phyloP scores from a whole-genome alignment of 2,329 filamentous ascomycete genomes.

The Lasiodiplodia citricola region DNA sequence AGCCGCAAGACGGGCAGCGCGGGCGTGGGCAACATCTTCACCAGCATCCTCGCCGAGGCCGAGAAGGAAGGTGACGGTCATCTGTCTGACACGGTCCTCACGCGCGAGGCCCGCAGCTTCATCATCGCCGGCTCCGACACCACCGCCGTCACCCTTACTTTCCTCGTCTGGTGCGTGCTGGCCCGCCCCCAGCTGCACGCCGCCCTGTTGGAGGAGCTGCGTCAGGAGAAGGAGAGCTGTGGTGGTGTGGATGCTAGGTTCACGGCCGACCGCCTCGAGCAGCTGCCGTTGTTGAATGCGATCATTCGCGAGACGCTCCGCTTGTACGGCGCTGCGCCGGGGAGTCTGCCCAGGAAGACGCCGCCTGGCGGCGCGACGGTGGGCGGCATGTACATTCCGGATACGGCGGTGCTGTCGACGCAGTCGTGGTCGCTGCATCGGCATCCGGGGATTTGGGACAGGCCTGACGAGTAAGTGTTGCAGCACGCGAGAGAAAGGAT shows the following conservation, averaged over 20 bases:
- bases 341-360: slow-evolving; percentile 41
- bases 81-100: slow-evolving; percentile 38
- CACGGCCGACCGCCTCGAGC: slow-evolving; percentile 35
- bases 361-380: slow-evolving; percentile 42
- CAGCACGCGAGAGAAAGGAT: background rate
- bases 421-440: slow-evolving; percentile 48
- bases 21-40: slow-evolving; percentile 40
- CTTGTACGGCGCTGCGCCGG: slow-evolving; percentile 44
- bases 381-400: slow-evolving; percentile 43
- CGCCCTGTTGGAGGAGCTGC: slow-evolving; percentile 28
- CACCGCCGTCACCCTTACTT: slow-evolving; percentile 41
- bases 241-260: slow-evolving; percentile 30
- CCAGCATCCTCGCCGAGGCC: slow-evolving; percentile 40
- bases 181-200: slow-evolving; percentile 27
- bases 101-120: slow-evolving; percentile 35
- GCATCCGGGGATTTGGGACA: slow-evolving; percentile 29
- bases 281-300: slow-evolving; percentile 40
- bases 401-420: slow-evolving; percentile 42
- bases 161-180: slow-evolving; percentile 42
- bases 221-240: slow-evolving; percentile 33
- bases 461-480: background rate
- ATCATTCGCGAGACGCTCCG: slow-evolving; percentile 47
- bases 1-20: slow-evolving; percentile 38
- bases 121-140: slow-evolving; percentile 45
- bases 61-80: slow-evolving; percentile 38